phyloP scores from a whole-genome alignment of 78 protist species.

The Dictyostelium brefeldianum region DNA sequence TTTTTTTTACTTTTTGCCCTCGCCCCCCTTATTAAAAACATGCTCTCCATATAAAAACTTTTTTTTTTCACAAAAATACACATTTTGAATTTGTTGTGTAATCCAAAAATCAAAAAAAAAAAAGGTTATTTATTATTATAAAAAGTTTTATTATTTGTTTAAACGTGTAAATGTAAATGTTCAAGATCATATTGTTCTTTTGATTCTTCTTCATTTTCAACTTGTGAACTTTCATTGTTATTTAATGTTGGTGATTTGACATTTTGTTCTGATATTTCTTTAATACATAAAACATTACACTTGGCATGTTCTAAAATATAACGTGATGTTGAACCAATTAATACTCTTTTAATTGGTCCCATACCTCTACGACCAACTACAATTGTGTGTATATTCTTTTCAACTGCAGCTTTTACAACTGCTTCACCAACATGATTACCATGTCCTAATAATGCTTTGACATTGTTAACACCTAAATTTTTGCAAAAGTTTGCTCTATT shows the following conservation, averaged over 20 bases:
- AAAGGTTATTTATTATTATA: too few relatives aligned
- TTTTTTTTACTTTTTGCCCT: too few relatives aligned
- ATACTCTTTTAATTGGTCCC: slow-evolving; percentile 76
- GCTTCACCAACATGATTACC: slow-evolving; percentile 77
- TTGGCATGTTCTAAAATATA: slow-evolving; percentile 75
- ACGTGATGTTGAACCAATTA: slow-evolving; percentile 77
- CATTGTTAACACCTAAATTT: slow-evolving; percentile 32
- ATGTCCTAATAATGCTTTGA: slow-evolving; percentile 65
- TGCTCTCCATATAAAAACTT: too few relatives aligned
- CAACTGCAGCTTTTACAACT: slow-evolving; percentile 47
- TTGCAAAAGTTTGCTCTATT: slow-evolving; percentile 25
- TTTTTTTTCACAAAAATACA: too few relatives aligned
- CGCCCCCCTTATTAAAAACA: too few relatives aligned
- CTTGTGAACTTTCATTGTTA: background rate
- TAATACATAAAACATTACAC: slow-evolving; percentile 78
- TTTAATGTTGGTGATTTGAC: background rate
- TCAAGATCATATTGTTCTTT: slow-evolving; percentile 45
- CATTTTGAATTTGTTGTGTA: too few relatives aligned
- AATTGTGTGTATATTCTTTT: slow-evolving; percentile 59
- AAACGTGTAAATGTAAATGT: slow-evolving; percentile 60
- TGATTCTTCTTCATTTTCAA: background rate
- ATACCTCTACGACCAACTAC: slow-evolving; percentile 82
- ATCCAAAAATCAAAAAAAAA: too few relatives aligned
- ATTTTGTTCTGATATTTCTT: slow-evolving; percentile 15
- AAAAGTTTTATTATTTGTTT: background rate